Base-by-base conservation (phyloP, 2,329 filamentous ascomycete genomes). In the Neonectria faginata region DNA sequence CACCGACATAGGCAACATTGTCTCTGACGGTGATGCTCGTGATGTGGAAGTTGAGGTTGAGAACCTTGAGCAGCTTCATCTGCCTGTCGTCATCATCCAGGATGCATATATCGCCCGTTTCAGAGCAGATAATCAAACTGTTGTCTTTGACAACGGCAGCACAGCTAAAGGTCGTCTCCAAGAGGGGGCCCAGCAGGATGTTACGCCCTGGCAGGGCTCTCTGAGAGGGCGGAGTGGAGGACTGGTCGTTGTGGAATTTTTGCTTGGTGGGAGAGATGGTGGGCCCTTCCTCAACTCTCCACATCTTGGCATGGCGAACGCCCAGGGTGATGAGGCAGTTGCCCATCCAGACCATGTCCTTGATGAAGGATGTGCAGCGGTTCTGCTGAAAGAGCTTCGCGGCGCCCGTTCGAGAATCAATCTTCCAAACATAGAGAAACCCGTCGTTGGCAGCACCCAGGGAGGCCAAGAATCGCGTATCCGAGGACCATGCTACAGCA, bases 361-460 rank as follows among this genome's bases (percentile, higher is more conserved):
- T 91, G 72, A 98, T 88, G 66, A 89, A 89, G 18, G 92, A 94
- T 7, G 94, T 98, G 79, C 96, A 98, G 77, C 96, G 93, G 79
- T 98, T 89, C 73, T 98, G 84, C 87, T 97, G 76, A 85, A 95
- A 86, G 36, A 98, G 83, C 71, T 86, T 93, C 2, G 94, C 91
- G 20, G 91, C 86, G 18, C 94, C 95, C 10, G 89, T 96, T 53
- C 89, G 91, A n/a, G 91, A 81, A 73, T 97, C 94, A 69, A 97
- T 88, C 70, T 85, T 89, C 94, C 95, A 98, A 29, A 98, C 86
- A 76, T 95, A 97, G 20, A 99, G 84, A 75, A 97, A 98, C 1
- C 95, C 95, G 79, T 99, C 96, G 76, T 97, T 97, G 60, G 92
- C 87, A 18, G 91, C 88, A 29, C 96, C 96, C 12, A 99, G 84